phyloP scores from a whole-genome alignment of 768 basidiomycete species.

The Mycena olivaceomarginata region DNA sequence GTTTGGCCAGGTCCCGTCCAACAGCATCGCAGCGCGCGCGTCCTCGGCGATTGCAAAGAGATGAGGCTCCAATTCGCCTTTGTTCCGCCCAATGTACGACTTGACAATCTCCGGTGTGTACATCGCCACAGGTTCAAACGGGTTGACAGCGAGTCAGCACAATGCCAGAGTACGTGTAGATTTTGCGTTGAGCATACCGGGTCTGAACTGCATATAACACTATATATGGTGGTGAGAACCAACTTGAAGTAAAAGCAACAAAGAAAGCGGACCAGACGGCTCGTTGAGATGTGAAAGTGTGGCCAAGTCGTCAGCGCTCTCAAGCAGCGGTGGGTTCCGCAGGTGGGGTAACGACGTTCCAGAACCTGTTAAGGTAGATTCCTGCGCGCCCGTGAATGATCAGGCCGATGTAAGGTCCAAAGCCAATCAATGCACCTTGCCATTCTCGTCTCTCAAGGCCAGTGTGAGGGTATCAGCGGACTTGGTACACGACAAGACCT shows the following conservation, averaged over 20 bases:
- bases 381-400: conserved; percentile 64
- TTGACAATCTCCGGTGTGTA: conserved; percentile 98
- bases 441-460: conserved; percentile 91
- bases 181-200: conserved; percentile 96
- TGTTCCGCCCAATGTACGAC: conserved; percentile 92
- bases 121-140: conserved; percentile 96
- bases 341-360: conserved; percentile 88
- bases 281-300: conserved; percentile 99
- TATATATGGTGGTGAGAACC: conserved; percentile 51
- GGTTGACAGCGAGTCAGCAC: conserved; percentile 99
- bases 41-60: conserved; percentile 99
- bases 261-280: conserved; percentile 82
- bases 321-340: conserved; percentile 95
- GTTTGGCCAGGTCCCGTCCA: conserved; percentile 97
- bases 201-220: conserved; percentile 97
- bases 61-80: conserved; percentile 98
- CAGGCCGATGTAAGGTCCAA: not conserved
- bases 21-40: conserved; percentile 97
- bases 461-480: conserved; percentile 87
- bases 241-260: conserved; percentile 15
- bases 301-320: conserved; percentile 99
- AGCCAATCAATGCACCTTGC: conserved; percentile 72
- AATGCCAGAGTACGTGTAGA: conserved; percentile 99
- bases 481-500: conserved; percentile 76
- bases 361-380: conserved; percentile 85